A percentile compares a stretch with the other conserved stretches of the same genome.
Evolutionary conservation across 495 filamentous ascomycete genomes (phyloP).

Genomic region (Penicillium turbatum): DNA sequence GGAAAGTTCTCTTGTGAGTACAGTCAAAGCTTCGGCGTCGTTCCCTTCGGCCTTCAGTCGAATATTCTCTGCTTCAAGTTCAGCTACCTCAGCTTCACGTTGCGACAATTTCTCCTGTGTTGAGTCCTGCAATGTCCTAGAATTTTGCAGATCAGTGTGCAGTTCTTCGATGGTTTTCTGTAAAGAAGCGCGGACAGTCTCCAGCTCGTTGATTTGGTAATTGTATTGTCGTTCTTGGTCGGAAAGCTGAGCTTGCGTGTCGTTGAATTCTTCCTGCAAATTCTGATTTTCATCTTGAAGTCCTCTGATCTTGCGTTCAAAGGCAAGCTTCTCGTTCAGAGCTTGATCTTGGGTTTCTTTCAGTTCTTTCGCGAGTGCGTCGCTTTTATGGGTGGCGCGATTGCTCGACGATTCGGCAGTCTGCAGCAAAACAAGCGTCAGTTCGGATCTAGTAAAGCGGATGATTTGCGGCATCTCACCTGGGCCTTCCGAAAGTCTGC

Average conservation of each 20-base stretch:
- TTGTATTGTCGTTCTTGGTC: conserved; percentile 66
- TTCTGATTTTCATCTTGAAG: conserved; percentile 67
- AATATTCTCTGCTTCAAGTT: conserved; percentile 77
- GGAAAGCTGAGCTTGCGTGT: conserved; percentile 64
- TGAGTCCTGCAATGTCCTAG: conserved; percentile 56
- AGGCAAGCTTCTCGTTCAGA: conserved; percentile 59
- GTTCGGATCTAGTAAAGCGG: not conserved
- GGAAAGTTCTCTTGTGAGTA: conserved; percentile 79
- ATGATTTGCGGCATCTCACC: conserved; percentile 30
- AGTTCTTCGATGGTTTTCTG: conserved; percentile 66
- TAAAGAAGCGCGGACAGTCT: conserved; percentile 63
- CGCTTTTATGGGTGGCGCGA: conserved; percentile 65
- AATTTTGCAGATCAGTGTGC: conserved; percentile 63
- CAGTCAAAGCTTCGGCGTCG: conserved; percentile 73
- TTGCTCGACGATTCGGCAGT: conserved; percentile 63
- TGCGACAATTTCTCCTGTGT: conserved; percentile 63
- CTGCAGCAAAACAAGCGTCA: conserved; percentile 28
- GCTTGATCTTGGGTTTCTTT: conserved; percentile 63
- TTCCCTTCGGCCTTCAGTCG: conserved; percentile 76
- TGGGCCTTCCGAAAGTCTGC: conserved; percentile 81
- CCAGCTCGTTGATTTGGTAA: conserved; percentile 65
- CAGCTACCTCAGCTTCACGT: conserved; percentile 63
- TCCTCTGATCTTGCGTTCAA: conserved; percentile 68
- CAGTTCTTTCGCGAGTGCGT: conserved; percentile 65
- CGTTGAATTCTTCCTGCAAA: conserved; percentile 73